A percentile compares a stretch with the other conserved stretches of the same genome.
Conservation (phyloP, 208 protist genomes). For the Leishmania amazonensis region DNA sequence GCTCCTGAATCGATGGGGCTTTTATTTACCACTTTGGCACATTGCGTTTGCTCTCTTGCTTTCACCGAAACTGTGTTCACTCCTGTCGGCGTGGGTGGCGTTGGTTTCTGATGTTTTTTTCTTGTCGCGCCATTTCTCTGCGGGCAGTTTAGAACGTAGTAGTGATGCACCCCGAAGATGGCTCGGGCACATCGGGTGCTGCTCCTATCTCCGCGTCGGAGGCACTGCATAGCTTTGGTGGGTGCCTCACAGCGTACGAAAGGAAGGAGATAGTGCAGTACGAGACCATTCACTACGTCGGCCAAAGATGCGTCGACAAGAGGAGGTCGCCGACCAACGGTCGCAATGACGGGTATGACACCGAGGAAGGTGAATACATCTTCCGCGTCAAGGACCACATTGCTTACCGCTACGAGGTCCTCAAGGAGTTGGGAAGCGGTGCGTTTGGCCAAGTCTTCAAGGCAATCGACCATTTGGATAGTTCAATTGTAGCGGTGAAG, state of each 20-base stretch:
- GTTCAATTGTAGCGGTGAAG: conserved; percentile 73
- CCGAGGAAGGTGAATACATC: conserved; percentile 92
- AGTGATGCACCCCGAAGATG: not conserved
- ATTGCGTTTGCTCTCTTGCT: not conserved
- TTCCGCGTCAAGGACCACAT: conserved; percentile 92
- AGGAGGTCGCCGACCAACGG: conserved; percentile 49
- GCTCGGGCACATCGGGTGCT: not conserved
- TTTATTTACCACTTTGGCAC: conserved; percentile 9
- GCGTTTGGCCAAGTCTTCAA: conserved; percentile 91
- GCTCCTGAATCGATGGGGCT: not conserved
- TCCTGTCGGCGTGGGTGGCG: not conserved
- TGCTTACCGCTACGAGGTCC: conserved; percentile 89
- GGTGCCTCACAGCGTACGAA: conserved; percentile 62
- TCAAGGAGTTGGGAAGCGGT: conserved; percentile 71
- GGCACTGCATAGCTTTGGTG: conserved; percentile 29
- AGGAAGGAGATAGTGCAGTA: conserved; percentile 66
- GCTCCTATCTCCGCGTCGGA: conserved; percentile 21
- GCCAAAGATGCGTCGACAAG: conserved; percentile 69
- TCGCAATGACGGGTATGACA: conserved; percentile 93
- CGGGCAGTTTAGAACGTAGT: not conserved
- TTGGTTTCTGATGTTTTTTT: conserved; percentile 14
- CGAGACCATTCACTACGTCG: conserved; percentile 59
- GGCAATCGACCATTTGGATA: conserved; percentile 57
- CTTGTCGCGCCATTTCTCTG: conserved; percentile 7
- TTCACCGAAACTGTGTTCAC: not conserved